A percentile compares a stretch with the other conserved stretches of the same genome.
Conservation (phyloP, 1,284 basidiomycete species). For the Microbotryum saponariae region DNA sequence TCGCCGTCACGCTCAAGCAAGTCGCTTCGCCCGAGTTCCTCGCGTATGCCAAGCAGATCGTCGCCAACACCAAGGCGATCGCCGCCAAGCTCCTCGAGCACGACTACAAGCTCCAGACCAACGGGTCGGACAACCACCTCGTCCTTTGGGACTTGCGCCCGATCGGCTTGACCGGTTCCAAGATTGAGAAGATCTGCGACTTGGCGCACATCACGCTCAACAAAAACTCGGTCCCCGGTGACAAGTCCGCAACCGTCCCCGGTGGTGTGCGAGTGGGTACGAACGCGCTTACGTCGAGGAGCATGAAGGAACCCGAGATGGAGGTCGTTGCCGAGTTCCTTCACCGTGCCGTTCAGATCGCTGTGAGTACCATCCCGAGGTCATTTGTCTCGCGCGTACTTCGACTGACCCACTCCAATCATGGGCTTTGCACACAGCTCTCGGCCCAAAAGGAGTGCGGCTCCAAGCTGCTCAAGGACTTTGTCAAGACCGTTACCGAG, state of each 20-base stretch:
- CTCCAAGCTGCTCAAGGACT: slow-evolving; percentile 91
- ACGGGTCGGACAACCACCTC: slow-evolving; percentile 95
- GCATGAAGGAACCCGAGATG: slow-evolving; percentile 66
- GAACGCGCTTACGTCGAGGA: slow-evolving; percentile 85
- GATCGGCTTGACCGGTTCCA: slow-evolving; percentile 88
- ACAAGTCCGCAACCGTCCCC: slow-evolving; percentile 87
- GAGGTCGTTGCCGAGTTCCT: slow-evolving; percentile 91
- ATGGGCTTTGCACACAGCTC: slow-evolving; percentile 1
- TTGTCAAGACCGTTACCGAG: slow-evolving; percentile 70
- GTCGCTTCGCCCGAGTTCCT: slow-evolving; percentile 85
- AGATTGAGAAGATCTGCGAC: slow-evolving; percentile 98
- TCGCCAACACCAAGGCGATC: slow-evolving; percentile 66
- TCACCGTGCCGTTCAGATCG: slow-evolving; percentile 82
- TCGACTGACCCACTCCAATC: neutral
- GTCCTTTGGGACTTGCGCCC: slow-evolving; percentile 97
- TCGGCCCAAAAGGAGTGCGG: slow-evolving; percentile 80
- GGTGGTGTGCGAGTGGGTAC: slow-evolving; percentile 97
- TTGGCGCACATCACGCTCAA: slow-evolving; percentile 76
- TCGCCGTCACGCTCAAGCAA: slow-evolving; percentile 93
- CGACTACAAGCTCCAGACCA: slow-evolving; percentile 88
- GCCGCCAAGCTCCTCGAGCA: slow-evolving; percentile 61
- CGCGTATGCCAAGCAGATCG: slow-evolving; percentile 88
- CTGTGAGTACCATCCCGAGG: slow-evolving; percentile 48
- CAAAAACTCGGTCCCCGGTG: slow-evolving; percentile 86
- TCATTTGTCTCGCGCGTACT: neutral